These are phyloP conservation scores for Articulospora tetracladia DNA, from an alignment of 495 filamentous ascomycete genomes.

Conservation along the genomic window DNA sequence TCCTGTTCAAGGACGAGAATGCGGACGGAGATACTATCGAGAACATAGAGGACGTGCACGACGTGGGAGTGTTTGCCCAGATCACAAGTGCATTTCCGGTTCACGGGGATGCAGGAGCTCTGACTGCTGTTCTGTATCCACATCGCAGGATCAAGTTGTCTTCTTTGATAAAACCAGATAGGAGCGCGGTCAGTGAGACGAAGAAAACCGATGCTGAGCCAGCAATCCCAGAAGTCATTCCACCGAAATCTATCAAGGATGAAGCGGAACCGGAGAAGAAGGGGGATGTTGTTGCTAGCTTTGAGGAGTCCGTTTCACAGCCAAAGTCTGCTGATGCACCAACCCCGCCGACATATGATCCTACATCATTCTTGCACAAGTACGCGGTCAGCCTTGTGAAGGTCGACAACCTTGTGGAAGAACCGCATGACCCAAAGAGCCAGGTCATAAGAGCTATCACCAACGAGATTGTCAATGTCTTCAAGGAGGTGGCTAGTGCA, in stretches of 20 bases:
- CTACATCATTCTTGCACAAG: constrained; percentile 86
- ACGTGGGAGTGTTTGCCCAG: constrained; percentile 95
- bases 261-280: constrained; percentile 60
- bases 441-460: constrained; percentile 84
- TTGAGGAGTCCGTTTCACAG: constrained; percentile 72
- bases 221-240: constrained; percentile 22
- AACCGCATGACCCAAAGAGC: constrained; percentile 84
- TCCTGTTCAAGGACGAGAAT: constrained; percentile 93
- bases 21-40: constrained; percentile 89
- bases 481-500: constrained; percentile 90
- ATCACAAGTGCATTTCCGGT: constrained; percentile 93
- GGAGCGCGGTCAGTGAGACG: constrained; percentile 38
- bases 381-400: constrained; percentile 90
- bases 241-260: constrained; percentile 25
- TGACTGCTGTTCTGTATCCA: constrained; percentile 92
- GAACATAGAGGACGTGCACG: constrained; percentile 82
- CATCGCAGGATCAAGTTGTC: constrained; percentile 93
- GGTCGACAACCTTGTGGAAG: constrained; percentile 86
- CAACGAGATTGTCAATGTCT: constrained; percentile 96
- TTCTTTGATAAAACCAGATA: constrained; percentile 49
- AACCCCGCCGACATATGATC: constrained; percentile 63
- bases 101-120: constrained; percentile 67
- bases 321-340: constrained; percentile 38
- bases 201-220: constrained; percentile 39
- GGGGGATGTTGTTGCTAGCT: constrained; percentile 95